phyloP scores from a whole-genome alignment of 2,329 filamentous ascomycete species.

The Chrysoporthe austroafricana region DNA sequence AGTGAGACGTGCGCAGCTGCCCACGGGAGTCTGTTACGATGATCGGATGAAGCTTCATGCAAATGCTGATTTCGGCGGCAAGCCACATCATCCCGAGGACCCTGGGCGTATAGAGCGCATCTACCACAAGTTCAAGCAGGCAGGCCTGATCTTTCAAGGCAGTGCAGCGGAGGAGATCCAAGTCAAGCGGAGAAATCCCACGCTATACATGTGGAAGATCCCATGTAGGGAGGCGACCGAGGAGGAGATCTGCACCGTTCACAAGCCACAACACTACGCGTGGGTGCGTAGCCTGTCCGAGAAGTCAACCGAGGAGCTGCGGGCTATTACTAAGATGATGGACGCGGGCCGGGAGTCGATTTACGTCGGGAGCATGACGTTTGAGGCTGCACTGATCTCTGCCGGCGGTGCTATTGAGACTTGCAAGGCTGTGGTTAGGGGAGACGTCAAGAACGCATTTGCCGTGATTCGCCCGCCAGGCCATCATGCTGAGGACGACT shows the following conservation, averaged over 20 bases:
- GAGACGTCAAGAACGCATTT: conserved; percentile 89
- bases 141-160: conserved; percentile 73
- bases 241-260: conserved; percentile 80
- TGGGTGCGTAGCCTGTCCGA: conserved; percentile 69
- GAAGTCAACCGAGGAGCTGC: conserved; percentile 66
- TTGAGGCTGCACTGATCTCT: conserved; percentile 78
- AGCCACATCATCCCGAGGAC: conserved; percentile 91
- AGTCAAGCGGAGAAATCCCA: conserved; percentile 58
- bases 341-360: conserved; percentile 74
- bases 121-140: conserved; percentile 83
- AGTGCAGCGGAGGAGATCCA: conserved; percentile 57
- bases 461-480: conserved; percentile 94
- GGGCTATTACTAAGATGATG: conserved; percentile 63
- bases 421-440: conserved; percentile 84
- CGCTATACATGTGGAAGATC: conserved; percentile 75
- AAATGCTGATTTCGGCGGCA: conserved; percentile 74
- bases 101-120: conserved; percentile 91
- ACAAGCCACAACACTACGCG: conserved; percentile 74
- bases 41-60: conserved; percentile 94
- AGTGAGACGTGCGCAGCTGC: conserved; percentile 55
- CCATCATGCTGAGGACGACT: conserved; percentile 87
- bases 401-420: conserved; percentile 95
- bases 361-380: conserved; percentile 83
- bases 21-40: conserved; percentile 86
- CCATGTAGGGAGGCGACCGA: conserved; percentile 74